phyloP scores from a whole-genome alignment of 768 basidiomycete genomes.

The Porphyrellus cyaneotinctus region DNA sequence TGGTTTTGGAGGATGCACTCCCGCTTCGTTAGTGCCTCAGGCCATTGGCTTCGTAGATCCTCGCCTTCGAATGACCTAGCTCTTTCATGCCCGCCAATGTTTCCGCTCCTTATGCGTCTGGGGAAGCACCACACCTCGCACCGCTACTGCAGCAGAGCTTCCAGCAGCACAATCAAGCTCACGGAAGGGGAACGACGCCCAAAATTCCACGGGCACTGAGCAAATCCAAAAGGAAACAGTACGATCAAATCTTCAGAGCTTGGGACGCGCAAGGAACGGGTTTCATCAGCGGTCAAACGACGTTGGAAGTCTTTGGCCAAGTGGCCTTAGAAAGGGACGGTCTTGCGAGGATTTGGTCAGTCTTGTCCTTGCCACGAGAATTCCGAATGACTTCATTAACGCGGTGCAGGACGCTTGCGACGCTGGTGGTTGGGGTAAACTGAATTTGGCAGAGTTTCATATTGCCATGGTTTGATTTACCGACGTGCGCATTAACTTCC shows the following conservation, averaged over 20 bases:
- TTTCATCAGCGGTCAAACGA: conserved; percentile 81
- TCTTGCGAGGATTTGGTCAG: conserved; percentile 89
- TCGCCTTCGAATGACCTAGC: conserved; percentile 75
- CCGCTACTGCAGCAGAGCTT: conserved; percentile 70
- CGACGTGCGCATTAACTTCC: conserved; percentile 59
- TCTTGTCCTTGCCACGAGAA: conserved; percentile 6
- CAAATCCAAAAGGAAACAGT: conserved; percentile 91
- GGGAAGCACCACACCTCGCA: conserved; percentile 60
- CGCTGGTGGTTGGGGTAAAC: conserved; percentile 88
- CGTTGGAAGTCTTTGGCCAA: conserved; percentile 90
- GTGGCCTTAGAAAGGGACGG: conserved; percentile 88
- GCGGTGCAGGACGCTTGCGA: conserved; percentile 81
- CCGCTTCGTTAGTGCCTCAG: conserved; percentile 59
- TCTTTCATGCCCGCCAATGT: conserved; percentile 84
- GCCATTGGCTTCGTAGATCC: conserved; percentile 81
- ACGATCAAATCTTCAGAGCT: conserved; percentile 94
- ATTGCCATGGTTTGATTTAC: conserved; percentile 97
- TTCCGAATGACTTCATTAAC: not conserved
- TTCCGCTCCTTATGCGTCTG: conserved; percentile 54
- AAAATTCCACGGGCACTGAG: conserved; percentile 83
- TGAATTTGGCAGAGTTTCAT: conserved; percentile 95
- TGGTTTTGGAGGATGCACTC: conserved; percentile 48
- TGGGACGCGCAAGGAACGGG: conserved; percentile 84
- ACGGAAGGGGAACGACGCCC: conserved; percentile 59
- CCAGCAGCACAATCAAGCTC: conserved; percentile 79